Evolutionary conservation across 2,329 filamentous ascomycete species (phyloP), one percentile per base, ranked within the genome.

Genomic region (Teratosphaeria epicoccoides): DNA sequence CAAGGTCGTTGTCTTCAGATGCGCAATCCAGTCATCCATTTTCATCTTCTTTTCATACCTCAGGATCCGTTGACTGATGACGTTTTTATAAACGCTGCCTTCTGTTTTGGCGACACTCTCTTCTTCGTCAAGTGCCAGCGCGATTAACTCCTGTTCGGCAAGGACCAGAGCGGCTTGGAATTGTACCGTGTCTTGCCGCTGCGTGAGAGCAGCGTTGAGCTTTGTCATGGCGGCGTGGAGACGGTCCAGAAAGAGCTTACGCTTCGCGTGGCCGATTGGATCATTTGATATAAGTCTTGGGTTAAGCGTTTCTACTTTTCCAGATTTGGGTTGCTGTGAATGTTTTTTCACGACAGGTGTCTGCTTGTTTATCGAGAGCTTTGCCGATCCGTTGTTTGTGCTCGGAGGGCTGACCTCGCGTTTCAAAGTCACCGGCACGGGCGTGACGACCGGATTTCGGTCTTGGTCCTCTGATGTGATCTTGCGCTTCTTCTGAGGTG

Each of bases 1-100:
- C 6, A 53, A 17, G 14, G 53, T 37, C 2, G 51, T 60, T 12
- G 50, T 51, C 48, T 63, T 62, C 11, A 68, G 49, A 14, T 66
- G 54, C 11, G 54, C 48, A 26, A 80, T 79, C 88, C 90, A 97
- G 46, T 87, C 78, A 3, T 77, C 74, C 2, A 81, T 64, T 0
- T 73, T 75, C 85, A 95, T 90, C 55, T 84, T 85, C 63, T 85
- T 88, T 17, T 40, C 33, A 64, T 89, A 82, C 43, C 76, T 76
- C 60, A 85, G 77, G 53, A 97, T 84, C 28, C 82, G 82, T 58
- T 88, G 86, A 64, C 90, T 94, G 66, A 97, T 81, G 24, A 89
- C 74, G 61, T 95, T 95, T 6, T 78, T 74, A 63, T 98, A 98
- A 24, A 97, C 81, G 0, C 77, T 70, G 1, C 77, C 71, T 54